Evolutionary conservation across 495 filamentous ascomycete genomes (phyloP), one percentile per base, ranked within the genome.

Genomic region (Penicilliopsis zonata): DNA sequence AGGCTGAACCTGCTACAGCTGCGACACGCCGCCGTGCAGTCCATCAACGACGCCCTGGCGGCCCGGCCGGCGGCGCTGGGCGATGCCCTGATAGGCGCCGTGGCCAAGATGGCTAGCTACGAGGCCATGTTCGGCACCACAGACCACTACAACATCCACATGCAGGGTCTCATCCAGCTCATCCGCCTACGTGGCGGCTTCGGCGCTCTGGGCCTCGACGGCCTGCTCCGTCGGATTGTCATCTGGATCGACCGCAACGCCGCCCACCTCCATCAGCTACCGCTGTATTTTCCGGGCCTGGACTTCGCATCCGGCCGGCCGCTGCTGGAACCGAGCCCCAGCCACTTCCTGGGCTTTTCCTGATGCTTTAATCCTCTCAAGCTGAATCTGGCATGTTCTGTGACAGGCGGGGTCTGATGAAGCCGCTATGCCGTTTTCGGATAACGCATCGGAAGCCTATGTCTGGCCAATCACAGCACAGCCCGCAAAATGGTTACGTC

Each of bases 91-190:
- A 49, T 65, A 19, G 59, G 56, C 13, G 59, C 61, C 2, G 57
- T 65, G n/a, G 58, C 56, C 12, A 67, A 67, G 30, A 58, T 67
- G 60, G 63, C 58, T 5, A 57, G 49, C 31, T 67, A 64, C 31
- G 63, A 67, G 33, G 58, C 61, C 19, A 61, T 62, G 46, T 64
- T 59, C 42, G 61, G 58, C 2, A 39, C 32, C 20, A 33, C 49
- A n/a, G 37, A 50, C 1, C 41, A 38, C 18, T 65, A 53, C 28
- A 28, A 43, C 9, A 50, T 58, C 9, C 60, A 66, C 36, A 66
- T 64, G 62, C 43, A 42, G 13, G 58, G 57, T 4, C 40, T 63
- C 12, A 6, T 17, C 9, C 44, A 37, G 27, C 49, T 49, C 33
- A 35, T 66, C 18, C 22, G 38, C 13, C 33, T 57, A 16, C 53